Conservation (phyloP, 2,329 filamentous ascomycete genomes). For the Fusarium sp. region DNA sequence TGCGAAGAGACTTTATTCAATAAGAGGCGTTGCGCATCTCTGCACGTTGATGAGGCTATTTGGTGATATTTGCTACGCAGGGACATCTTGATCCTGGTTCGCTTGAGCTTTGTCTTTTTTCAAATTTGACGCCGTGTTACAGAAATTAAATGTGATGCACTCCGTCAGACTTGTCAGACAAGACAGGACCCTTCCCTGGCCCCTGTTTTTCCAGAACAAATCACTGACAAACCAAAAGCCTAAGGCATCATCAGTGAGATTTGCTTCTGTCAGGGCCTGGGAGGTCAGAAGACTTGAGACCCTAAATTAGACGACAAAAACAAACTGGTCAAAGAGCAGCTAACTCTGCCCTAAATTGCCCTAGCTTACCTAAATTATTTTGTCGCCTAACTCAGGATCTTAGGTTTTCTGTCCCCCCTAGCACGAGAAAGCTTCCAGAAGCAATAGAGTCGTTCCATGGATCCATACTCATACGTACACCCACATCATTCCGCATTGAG, state of each 20-base stretch:
- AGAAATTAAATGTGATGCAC: slow-evolving; percentile 28
- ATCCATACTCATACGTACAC: slow-evolving; percentile 12
- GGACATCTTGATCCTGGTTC: slow-evolving; percentile 11
- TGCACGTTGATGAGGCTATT: slow-evolving; percentile 15
- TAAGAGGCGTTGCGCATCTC: slow-evolving; percentile 16
- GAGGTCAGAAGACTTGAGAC: too few relatives aligned
- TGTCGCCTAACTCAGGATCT: background rate
- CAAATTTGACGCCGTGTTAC: slow-evolving; percentile 16
- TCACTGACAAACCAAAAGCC: slow-evolving; percentile 19
- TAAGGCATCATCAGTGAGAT: slow-evolving; percentile 24
- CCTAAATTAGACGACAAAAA: background rate
- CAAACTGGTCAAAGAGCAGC: background rate
- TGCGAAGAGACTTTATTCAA: slow-evolving; percentile 25
- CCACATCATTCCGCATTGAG: slow-evolving; percentile 33
- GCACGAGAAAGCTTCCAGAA: slow-evolving; percentile 42
- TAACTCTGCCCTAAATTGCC: fast-evolving
- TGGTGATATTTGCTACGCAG: background rate
- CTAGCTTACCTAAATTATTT: fast-evolving
- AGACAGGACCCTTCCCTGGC: slow-evolving; percentile 10
- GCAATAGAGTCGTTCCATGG: slow-evolving; percentile 37
- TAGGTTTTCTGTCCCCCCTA: background rate
- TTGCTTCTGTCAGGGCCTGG: slow-evolving; percentile 19
- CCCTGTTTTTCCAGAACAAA: slow-evolving; percentile 40
- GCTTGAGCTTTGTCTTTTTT: background rate
- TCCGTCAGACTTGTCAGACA: slow-evolving; percentile 23